A percentile compares a stretch with the other conserved stretches of the same genome.
These are phyloP conservation scores for Cantharellus anzutake DNA, from an alignment of 768 basidiomycete genomes.

Conservation along the genomic window DNA sequence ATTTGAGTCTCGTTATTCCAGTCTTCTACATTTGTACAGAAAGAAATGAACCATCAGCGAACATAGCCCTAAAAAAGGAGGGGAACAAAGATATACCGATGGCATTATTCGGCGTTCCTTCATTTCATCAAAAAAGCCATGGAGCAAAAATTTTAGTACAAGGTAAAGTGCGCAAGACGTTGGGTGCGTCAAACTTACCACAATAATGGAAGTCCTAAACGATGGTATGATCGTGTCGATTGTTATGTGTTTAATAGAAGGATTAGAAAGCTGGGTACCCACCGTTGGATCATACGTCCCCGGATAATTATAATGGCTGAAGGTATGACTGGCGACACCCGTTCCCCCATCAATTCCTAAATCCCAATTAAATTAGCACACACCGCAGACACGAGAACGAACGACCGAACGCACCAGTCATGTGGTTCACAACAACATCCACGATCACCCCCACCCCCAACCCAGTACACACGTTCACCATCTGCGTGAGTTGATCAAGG, in stretches of 20 bases:
- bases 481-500: constrained; percentile 27
- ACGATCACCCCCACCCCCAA: constrained; percentile 40
- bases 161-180: neutral
- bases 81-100: neutral
- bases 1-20: constrained; percentile 36
- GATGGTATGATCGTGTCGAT: neutral
- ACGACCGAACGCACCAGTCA: constrained; percentile 16
- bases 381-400: too few relatives aligned
- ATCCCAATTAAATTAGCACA: too few relatives aligned
- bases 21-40: constrained; percentile 35
- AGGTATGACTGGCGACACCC: constrained; percentile 9
- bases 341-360: neutral
- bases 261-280: neutral
- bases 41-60: constrained; percentile 10
- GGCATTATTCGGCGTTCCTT: neutral
- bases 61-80: neutral
- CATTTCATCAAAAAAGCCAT: neutral
- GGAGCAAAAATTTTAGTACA: neutral
- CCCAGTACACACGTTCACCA: constrained; percentile 31
- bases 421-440: constrained; percentile 46
- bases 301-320: constrained; percentile 13
- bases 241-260: neutral
- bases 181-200: constrained; percentile 15
- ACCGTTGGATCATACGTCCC: constrained; percentile 7
- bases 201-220: constrained; percentile 43